Conservation (phyloP, 1,284 basidiomycete genomes). For the Golubevia sp. region DNA sequence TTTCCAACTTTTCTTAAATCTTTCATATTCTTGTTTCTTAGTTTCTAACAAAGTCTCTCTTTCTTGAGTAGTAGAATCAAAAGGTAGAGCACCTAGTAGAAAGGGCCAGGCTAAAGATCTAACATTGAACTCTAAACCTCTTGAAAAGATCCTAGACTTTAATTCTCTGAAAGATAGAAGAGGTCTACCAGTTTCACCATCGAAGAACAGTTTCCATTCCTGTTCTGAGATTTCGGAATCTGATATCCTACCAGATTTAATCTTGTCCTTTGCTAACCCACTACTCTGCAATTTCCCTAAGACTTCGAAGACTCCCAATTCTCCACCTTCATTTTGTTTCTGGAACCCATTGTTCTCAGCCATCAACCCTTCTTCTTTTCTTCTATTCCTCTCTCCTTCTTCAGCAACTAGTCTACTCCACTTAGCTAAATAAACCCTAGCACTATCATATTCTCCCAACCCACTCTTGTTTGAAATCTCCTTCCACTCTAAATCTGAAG, state of each 20-base stretch:
- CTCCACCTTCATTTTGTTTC: conserved; percentile 21
- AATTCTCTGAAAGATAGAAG: conserved; percentile 18
- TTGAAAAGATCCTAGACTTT: conserved; percentile 37
- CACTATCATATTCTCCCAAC: conserved; percentile 75
- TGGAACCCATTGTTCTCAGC: no score
- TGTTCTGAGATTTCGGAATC: conserved; percentile 7
- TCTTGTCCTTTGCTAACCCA: not conserved
- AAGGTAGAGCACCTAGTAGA: conserved; percentile 79
- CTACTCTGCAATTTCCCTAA: no score
- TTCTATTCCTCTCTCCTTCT: conserved; percentile 52
- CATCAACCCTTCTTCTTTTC: conserved; percentile 20
- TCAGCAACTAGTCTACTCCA: conserved; percentile 89
- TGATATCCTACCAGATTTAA: conserved; percentile 11
- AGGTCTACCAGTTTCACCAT: conserved; percentile 18
- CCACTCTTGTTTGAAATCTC: conserved; percentile 1
- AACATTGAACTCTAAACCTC: conserved; percentile 29
- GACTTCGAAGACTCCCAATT: conserved; percentile 38
- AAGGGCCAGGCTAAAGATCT: conserved; percentile 77
- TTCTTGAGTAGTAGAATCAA: conserved; percentile 66
- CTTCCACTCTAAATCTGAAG: conserved; percentile 38
- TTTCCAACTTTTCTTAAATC: conserved; percentile 26
- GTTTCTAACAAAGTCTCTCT: conserved; percentile 27
- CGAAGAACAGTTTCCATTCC: conserved; percentile 39
- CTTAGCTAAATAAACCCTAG: conserved; percentile 89
- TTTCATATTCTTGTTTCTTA: conserved; percentile 21